These are phyloP conservation scores for Erucastrum elatum DNA, from an alignment of 345 rosid species.

Conservation along the genomic window DNA sequence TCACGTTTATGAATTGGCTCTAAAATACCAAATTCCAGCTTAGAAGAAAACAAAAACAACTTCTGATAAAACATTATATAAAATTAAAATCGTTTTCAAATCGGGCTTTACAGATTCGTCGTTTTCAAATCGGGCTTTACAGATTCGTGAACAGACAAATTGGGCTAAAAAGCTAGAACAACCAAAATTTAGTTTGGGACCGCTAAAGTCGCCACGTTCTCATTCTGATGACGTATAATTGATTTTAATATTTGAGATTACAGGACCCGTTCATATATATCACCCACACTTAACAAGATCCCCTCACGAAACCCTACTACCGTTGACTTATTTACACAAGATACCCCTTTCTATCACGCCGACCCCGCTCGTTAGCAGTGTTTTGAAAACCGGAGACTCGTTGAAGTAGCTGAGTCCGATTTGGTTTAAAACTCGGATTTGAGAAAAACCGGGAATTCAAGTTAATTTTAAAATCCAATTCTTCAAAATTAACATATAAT, in stretches of 20 bases:
- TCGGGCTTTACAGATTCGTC: constrained; percentile 38
- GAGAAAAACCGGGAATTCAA: too few species aligned
- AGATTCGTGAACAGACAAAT: constrained; percentile 34
- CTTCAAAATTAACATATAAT: too few species aligned
- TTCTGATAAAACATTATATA: neutral
- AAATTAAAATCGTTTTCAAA: neutral
- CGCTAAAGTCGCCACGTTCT: constrained; percentile 32
- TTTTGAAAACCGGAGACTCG: too few species aligned
- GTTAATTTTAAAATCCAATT: too few species aligned
- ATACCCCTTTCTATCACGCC: constrained; percentile 22
- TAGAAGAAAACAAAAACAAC: constrained; percentile 2
- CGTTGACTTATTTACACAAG: neutral
- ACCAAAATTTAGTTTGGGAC: constrained; percentile 8
- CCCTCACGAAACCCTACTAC: constrained; percentile 39
- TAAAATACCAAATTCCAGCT: constrained; percentile 1
- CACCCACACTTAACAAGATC: constrained; percentile 31
- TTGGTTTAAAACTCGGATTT: too few species aligned
- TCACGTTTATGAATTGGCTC: constrained; percentile 18
- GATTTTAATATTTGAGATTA: constrained; percentile 26
- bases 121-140: constrained; percentile 35
- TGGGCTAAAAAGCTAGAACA: constrained; percentile 23
- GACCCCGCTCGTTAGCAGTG: neutral
- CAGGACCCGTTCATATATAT: neutral
- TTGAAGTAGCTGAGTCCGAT: too few species aligned
- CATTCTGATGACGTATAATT: constrained; percentile 6